Evolutionary conservation across 345 rosid genomes (phyloP).

Genomic region (Gynandropsis gynandra): DNA sequence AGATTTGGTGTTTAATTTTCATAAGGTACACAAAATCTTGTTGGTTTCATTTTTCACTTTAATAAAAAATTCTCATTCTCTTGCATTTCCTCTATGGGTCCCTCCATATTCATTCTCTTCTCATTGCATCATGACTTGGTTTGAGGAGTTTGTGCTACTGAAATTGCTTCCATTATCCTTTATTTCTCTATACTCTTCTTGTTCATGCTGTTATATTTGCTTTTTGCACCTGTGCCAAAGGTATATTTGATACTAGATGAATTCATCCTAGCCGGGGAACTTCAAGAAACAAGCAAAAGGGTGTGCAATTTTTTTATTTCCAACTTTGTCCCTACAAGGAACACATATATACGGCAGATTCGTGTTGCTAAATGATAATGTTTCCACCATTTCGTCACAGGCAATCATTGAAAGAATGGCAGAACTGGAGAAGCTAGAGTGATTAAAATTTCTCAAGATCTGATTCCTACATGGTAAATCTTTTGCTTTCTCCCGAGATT

Average conservation of each 20-base stretch:
- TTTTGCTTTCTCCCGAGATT: too few species aligned
- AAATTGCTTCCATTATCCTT: too few species aligned
- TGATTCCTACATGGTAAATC: too few species aligned
- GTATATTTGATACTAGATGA: constrained; percentile 97
- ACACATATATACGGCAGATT: neutral
- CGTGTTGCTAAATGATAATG: neutral
- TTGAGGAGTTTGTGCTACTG: neutral
- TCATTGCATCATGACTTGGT: neutral
- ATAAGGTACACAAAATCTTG: constrained; percentile 54
- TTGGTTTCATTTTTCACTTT: too few species aligned
- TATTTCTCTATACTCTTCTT: neutral
- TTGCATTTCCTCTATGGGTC: too few species aligned
- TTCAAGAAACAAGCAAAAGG: constrained; percentile 99
- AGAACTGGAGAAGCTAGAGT: constrained; percentile 89
- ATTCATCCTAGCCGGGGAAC: constrained; percentile 99
- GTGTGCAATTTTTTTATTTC: constrained; percentile 25
- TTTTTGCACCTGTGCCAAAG: too few species aligned
- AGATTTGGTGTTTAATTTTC: constrained; percentile 91
- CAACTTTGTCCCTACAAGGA: neutral
- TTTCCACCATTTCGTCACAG: constrained; percentile 30
- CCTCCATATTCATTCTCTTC: neutral
- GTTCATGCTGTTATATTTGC: too few species aligned
- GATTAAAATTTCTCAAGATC: constrained; percentile 18
- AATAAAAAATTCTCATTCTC: neutral
- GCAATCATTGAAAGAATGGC: constrained; percentile 92